A percentile compares a stretch with the other conserved stretches of the same genome.
phyloP scores from a whole-genome alignment of 2,329 filamentous ascomycete genomes.

The Gnomoniopsis sp. region DNA sequence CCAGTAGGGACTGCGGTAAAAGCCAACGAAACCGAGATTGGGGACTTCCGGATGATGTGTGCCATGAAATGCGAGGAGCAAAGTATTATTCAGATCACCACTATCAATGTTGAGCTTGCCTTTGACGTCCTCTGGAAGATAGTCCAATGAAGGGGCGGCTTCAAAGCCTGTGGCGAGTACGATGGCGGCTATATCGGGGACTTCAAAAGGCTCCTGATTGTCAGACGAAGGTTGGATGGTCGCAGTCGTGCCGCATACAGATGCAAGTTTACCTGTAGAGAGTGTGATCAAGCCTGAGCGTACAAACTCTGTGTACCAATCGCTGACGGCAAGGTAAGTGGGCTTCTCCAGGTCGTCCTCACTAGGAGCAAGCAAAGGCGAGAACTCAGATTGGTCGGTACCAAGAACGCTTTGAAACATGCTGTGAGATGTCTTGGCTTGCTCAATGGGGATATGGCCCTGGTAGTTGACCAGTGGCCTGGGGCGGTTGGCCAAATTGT shows the following conservation, averaged over 20 bases:
- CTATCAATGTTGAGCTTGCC: constrained; percentile 55
- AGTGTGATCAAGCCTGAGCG: constrained; percentile 58
- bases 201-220: constrained; percentile 21
- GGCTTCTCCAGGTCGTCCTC: constrained; percentile 44
- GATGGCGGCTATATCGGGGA: constrained; percentile 62
- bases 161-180: constrained; percentile 76
- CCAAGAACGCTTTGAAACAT: constrained; percentile 48
- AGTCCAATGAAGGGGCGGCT: constrained; percentile 60
- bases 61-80: constrained; percentile 66
- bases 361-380: constrained; percentile 35
- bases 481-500: constrained; percentile 64
- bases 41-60: constrained; percentile 59
- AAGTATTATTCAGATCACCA: constrained; percentile 51
- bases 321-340: constrained; percentile 66
- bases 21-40: constrained; percentile 73
- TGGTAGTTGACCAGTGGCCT: constrained; percentile 58
- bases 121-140: constrained; percentile 56
- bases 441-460: constrained; percentile 59
- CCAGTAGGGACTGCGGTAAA: constrained; percentile 84
- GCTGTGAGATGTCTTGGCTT: constrained; percentile 50
- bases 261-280: constrained; percentile 44
- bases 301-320: constrained; percentile 72
- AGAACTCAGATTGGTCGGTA: constrained; percentile 52
- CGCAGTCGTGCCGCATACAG: constrained; percentile 33
- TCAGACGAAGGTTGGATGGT: constrained; percentile 25